Conservation (phyloP, 148 eudicot genomes). For the Camellia lanceoleosa region DNA sequence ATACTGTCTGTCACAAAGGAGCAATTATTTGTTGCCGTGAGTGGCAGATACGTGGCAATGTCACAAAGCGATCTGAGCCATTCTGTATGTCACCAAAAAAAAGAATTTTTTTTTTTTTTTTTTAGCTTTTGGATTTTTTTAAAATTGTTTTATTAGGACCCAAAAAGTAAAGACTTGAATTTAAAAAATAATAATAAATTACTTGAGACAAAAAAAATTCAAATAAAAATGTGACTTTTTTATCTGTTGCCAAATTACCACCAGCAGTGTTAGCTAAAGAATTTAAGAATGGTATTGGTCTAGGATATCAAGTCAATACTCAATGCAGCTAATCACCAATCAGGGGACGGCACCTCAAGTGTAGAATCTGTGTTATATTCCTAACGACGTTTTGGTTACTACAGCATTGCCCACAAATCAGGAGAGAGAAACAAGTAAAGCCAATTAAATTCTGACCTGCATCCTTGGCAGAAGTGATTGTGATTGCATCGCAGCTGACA, state of each 20-base stretch:
- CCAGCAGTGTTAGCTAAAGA: neutral
- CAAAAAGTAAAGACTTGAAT: no score
- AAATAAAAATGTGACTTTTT: no score
- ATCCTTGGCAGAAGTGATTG: conserved; percentile 71
- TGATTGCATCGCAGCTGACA: conserved; percentile 80
- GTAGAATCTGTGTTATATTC: neutral
- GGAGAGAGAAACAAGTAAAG: conserved; percentile 1
- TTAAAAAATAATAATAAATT: no score
- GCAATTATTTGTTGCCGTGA: no score
- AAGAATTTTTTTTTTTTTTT: no score
- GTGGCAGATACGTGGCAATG: no score
- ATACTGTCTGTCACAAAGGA: neutral
- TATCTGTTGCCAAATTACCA: neutral
- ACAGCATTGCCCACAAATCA: neutral
- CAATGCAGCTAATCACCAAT: neutral
- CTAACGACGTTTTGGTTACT: neutral
- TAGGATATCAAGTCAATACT: neutral
- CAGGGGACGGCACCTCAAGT: neutral
- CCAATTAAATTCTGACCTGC: conserved; percentile 61
- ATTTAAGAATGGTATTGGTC: neutral
- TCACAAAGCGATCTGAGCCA: no score
- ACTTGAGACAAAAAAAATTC: no score
- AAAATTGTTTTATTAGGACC: no score
- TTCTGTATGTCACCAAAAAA: no score
- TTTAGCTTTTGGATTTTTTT: no score